phyloP scores from a whole-genome alignment of 148 eudicot genomes.

The Agrostemma githago region DNA sequence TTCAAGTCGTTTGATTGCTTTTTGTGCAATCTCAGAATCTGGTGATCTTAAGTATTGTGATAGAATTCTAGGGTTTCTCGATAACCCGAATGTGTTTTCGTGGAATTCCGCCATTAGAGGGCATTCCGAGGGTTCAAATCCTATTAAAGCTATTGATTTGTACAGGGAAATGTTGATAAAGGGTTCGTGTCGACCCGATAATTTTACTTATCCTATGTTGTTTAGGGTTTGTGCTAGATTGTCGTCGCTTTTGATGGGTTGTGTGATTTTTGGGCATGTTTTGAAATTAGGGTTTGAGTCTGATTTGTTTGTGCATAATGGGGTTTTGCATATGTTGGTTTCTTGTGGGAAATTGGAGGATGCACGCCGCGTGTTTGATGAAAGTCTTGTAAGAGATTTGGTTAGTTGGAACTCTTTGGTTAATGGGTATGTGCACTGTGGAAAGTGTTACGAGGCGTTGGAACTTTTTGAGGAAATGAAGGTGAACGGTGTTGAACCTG shows the following conservation, averaged over 20 bases:
- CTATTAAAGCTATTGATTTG: slow-evolving; percentile 29
- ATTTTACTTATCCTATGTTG: slow-evolving; percentile 47
- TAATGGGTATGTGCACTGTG: slow-evolving; percentile 51
- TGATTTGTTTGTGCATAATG: slow-evolving; percentile 50
- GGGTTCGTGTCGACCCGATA: slow-evolving; percentile 36
- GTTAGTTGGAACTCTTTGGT: slow-evolving; percentile 59
- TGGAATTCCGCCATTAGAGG: slow-evolving; percentile 53
- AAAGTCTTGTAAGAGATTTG: slow-evolving; percentile 56
- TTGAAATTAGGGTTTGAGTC: slow-evolving; percentile 43
- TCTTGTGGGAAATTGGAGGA: slow-evolving; percentile 33
- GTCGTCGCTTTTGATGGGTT: slow-evolving; percentile 28
- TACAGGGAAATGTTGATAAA: slow-evolving; percentile 37
- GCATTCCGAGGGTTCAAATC: slow-evolving; percentile 29
- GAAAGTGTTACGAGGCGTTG: slow-evolving; percentile 35
- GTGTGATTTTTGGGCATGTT: slow-evolving; percentile 47
- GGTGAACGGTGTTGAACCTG: slow-evolving; percentile 36
- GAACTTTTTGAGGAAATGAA: slow-evolving; percentile 43
- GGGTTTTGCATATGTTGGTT: slow-evolving; percentile 47
- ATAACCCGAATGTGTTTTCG: slow-evolving; percentile 38
- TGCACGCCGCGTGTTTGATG: slow-evolving; percentile 54
- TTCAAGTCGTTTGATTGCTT: slow-evolving; percentile 51
- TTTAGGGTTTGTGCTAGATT: slow-evolving; percentile 43
- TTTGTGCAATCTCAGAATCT: slow-evolving; percentile 45
- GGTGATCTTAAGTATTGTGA: slow-evolving; percentile 39
- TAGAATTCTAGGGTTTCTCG: slow-evolving; percentile 25